Conservation (phyloP, 2,329 filamentous ascomycete genomes). For the Dactylellina leptospora region DNA sequence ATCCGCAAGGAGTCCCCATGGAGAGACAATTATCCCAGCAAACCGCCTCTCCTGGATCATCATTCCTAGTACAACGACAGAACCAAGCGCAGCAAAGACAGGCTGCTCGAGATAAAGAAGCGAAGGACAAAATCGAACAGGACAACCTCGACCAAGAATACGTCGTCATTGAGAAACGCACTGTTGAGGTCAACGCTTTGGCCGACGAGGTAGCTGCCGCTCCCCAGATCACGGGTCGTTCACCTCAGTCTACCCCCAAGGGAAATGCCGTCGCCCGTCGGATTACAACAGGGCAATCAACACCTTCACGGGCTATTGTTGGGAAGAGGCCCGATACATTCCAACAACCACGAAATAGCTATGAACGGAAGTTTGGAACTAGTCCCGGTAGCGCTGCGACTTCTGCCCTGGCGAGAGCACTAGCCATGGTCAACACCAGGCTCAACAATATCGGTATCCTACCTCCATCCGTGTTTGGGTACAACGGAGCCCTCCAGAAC, state of each 20-base stretch:
- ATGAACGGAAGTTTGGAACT: constrained; percentile 79
- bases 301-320: constrained; percentile 61
- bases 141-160: constrained; percentile 88
- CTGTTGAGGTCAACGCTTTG: constrained; percentile 95
- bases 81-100: constrained; percentile 53
- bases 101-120: constrained; percentile 47
- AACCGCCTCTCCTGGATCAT: constrained; percentile 56
- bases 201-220: constrained; percentile 93
- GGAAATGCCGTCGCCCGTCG: constrained; percentile 53
- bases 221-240: constrained; percentile 68
- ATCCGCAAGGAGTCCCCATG: constrained; percentile 43
- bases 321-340: constrained; percentile 71
- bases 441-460: constrained; percentile 65
- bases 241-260: constrained; percentile 54
- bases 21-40: constrained; percentile 51
- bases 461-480: constrained; percentile 62
- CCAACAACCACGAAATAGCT: constrained; percentile 75
- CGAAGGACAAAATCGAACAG: constrained; percentile 69
- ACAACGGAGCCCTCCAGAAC: constrained; percentile 24
- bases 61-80: constrained; percentile 56
- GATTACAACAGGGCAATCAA: constrained; percentile 60
- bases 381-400: constrained; percentile 73
- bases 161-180: constrained; percentile 91
- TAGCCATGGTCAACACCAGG: constrained; percentile 84
- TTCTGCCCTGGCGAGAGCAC: constrained; percentile 91